A percentile compares a stretch with the other conserved stretches of the same genome.
These are phyloP conservation scores for Berberis vulgaris DNA, from an alignment of 164 flowering plant genomes.

Conservation along the genomic window DNA sequence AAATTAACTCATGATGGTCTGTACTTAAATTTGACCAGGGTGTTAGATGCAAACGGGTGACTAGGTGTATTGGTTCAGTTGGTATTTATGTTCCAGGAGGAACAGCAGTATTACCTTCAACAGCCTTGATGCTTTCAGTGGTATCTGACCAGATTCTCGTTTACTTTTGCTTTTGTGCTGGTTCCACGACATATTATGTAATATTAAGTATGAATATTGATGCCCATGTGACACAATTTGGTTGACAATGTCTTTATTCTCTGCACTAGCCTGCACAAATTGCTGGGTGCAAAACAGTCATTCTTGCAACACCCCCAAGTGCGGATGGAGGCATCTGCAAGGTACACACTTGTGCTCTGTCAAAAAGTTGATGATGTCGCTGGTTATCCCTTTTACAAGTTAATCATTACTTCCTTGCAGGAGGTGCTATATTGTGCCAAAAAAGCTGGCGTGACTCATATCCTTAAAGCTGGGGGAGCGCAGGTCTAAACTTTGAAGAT, in stretches of 20 bases:
- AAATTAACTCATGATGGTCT: too few species aligned
- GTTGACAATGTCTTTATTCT: slow-evolving; percentile 25
- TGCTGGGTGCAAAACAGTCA: slow-evolving; percentile 89
- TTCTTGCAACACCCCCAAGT: slow-evolving; percentile 93
- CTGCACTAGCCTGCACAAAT: slow-evolving; percentile 85
- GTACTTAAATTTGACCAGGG: too few species aligned
- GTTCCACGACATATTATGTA: background rate
- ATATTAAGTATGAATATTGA: slow-evolving; percentile 2
- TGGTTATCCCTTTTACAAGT: background rate
- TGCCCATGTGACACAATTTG: slow-evolving; percentile 9
- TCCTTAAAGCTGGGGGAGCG: slow-evolving; percentile 98
- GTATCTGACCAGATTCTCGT: too few species aligned
- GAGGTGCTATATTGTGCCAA: slow-evolving; percentile 98
- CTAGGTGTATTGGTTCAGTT: too few species aligned
- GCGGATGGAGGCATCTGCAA: slow-evolving; percentile 86
- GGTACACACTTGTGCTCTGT: slow-evolving; percentile 31
- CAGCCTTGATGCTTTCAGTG: too few species aligned
- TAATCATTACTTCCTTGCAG: slow-evolving; percentile 19
- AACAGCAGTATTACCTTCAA: too few species aligned
- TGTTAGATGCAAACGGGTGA: too few species aligned
- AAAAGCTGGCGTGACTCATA: slow-evolving; percentile 98
- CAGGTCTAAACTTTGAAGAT: slow-evolving; percentile 44
- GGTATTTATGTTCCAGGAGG: too few species aligned
- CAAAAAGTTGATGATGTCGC: background rate
- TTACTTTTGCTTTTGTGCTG: too few species aligned